These are phyloP conservation scores for Salisapilia sapeloensis DNA, from an alignment of 352 stramenopile genomes.

Conservation along the genomic window DNA sequence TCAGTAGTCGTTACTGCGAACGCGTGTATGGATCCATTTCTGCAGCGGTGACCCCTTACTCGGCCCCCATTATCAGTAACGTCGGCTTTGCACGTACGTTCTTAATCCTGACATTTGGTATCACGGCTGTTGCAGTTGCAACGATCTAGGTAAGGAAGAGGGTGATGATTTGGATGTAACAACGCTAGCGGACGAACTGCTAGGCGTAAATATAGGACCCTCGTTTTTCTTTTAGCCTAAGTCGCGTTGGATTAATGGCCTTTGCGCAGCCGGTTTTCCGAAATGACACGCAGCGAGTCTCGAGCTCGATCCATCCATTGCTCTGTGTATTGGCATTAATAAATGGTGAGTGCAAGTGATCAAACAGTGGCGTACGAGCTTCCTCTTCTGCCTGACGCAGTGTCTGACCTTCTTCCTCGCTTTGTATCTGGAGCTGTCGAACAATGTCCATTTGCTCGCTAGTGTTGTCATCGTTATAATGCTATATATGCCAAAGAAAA, in stretches of 20 bases:
- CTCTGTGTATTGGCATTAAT: slow-evolving; percentile 11
- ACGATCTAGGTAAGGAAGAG: slow-evolving; percentile 20
- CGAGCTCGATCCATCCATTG: slow-evolving; percentile 69
- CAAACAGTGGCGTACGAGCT: slow-evolving; percentile 21
- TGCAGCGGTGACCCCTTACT: slow-evolving; percentile 58
- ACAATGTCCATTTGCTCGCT: slow-evolving; percentile 72
- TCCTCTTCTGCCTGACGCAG: slow-evolving; percentile 68
- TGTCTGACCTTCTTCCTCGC: slow-evolving; percentile 70
- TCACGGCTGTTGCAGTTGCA: slow-evolving; percentile 42
- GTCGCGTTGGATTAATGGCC: too few species aligned
- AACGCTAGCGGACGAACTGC: too few species aligned
- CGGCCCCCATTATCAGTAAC: slow-evolving; percentile 39
- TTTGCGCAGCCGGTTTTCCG: slow-evolving; percentile 54
- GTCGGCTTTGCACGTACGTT: slow-evolving; percentile 39
- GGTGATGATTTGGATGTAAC: neutral
- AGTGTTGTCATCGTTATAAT: neutral
- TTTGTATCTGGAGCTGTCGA: slow-evolving; percentile 59
- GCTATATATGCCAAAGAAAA: neutral
- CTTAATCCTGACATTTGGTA: slow-evolving; percentile 45
- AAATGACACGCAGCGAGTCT: slow-evolving; percentile 71
- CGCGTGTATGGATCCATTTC: slow-evolving; percentile 45
- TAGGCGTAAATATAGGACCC: too few species aligned
- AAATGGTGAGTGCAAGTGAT: neutral
- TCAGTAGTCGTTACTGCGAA: slow-evolving; percentile 63
- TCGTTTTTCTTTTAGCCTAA: too few species aligned